These are phyloP conservation scores for Coniochaeta sp. DNA, from an alignment of 2,329 filamentous ascomycete species.

Conservation along the genomic window DNA sequence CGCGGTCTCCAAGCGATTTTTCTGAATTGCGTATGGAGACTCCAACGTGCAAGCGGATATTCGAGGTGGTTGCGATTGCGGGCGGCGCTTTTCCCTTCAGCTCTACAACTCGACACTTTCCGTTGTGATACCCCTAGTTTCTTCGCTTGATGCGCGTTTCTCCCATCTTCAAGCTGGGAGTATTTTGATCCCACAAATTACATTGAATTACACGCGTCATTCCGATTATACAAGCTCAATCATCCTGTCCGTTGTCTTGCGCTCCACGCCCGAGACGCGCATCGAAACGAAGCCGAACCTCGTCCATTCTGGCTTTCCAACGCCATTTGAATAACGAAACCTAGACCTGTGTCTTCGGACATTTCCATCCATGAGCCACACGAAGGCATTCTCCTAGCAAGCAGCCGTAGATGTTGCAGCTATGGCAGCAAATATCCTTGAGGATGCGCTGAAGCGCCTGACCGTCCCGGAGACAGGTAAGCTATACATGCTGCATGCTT, in stretches of 20 bases:
- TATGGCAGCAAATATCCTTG: constrained; percentile 56
- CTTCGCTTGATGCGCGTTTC: background rate
- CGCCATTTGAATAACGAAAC: background rate
- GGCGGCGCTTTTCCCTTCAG: background rate
- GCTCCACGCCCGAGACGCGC: constrained; percentile 13
- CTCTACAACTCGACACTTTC: background rate
- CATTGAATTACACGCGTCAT: background rate
- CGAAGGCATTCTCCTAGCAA: background rate
- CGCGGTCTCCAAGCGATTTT: constrained; percentile 16
- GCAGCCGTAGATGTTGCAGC: constrained; percentile 35
- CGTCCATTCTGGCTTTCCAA: background rate
- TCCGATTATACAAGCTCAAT: background rate
- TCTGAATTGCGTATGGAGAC: constrained; percentile 5
- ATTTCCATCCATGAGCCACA: background rate
- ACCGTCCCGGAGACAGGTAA: constrained; percentile 49
- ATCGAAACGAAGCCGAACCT: background rate
- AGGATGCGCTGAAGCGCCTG: constrained; percentile 57
- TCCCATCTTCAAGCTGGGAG: background rate
- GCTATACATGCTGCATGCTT: constrained; percentile 13
- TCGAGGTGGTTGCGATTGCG: constrained; percentile 3
- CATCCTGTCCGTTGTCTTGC: background rate
- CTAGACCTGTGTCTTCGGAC: background rate
- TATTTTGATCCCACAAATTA: background rate
- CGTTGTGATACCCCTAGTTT: constrained; percentile 8
- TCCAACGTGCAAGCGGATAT: constrained; percentile 3